Evolutionary conservation across 2,329 filamentous ascomycete genomes (phyloP), one percentile per base, ranked within the genome.

Genomic region (Orbilia blumenaviensis): DNA sequence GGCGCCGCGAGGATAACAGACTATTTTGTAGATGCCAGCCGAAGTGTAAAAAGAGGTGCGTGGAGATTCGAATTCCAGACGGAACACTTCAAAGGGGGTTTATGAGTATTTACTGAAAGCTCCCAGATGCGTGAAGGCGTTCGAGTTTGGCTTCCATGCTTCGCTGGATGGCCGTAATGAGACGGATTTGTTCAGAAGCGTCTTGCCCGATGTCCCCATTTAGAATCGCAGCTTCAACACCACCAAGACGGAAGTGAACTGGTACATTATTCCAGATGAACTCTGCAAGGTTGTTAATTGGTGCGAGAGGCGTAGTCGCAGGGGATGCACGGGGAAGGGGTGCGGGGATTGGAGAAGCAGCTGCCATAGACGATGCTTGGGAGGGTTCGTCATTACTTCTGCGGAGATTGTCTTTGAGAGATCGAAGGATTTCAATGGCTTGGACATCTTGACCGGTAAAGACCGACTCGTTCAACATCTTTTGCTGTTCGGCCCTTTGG

Each of bases 401-500:
- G 1, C 14, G 21, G 3, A 71, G 14, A 23, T 46, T 46, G 27
- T 32, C 56, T n/a, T 44, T 21, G 3, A 74, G 23, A 32, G 50
- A 56, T 34, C 71, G 32, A 12, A 75, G 63, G 12, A 54, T 52
- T 21, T 75, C 71, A 9, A 75, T 75, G 10, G 62, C 71, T n/a
- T 75, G 71, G 6, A 75, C 10, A n/a, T 75, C 71, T 1, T 44
- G 34, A 7, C 71, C 71, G n/a, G 71, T 75, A 44, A 75, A 75
- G 8, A 52, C 48, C 36, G 60, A 60, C 21, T 75, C 71, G 21
- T 68, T 48, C 16, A 75, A 29, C 27, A 54, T n/a, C 23, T 68
- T 75, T 25, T 63, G 52, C 18, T 67, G 54, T 32, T 60, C 27
- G 7, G 71, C 63, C 23, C 66, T 63, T 23, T 50, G 61, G 4